Evolutionary conservation across 139 green algal species (phyloP).

Genomic region (Coelastrella sp.): DNA sequence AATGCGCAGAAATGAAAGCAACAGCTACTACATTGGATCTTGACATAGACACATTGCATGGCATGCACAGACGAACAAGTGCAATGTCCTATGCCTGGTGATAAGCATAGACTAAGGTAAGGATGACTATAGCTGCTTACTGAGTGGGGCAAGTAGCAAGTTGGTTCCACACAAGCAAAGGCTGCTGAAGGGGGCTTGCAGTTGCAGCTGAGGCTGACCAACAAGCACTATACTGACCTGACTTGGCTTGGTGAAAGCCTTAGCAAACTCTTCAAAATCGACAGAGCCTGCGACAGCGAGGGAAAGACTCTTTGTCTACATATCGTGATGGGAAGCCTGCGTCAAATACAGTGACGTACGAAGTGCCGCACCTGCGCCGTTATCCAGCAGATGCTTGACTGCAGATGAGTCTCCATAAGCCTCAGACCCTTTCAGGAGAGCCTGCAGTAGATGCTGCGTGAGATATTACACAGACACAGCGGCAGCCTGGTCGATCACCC

Average conservation of each 20-base stretch:
- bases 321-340: background rate
- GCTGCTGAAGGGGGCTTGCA: background rate
- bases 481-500: background rate
- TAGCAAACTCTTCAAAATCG: slow-evolving; percentile 50
- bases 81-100: no score
- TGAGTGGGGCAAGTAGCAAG: background rate
- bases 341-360: background rate
- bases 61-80: background rate
- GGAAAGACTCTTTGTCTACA: background rate
- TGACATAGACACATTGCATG: no score
- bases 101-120: background rate
- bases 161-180: background rate
- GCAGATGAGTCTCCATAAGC: slow-evolving; percentile 13
- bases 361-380: background rate
- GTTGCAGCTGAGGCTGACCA: background rate
- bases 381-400: background rate
- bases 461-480: background rate
- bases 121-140: background rate
- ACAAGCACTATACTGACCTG: background rate
- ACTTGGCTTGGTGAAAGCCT: slow-evolving; percentile 49
- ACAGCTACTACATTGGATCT: no score
- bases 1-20: background rate
- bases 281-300: slow-evolving; percentile 31
- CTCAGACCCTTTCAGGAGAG: background rate
- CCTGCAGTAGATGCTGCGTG: background rate